phyloP scores from a whole-genome alignment of 1,284 basidiomycete species.

The Trichosporon faecale region DNA sequence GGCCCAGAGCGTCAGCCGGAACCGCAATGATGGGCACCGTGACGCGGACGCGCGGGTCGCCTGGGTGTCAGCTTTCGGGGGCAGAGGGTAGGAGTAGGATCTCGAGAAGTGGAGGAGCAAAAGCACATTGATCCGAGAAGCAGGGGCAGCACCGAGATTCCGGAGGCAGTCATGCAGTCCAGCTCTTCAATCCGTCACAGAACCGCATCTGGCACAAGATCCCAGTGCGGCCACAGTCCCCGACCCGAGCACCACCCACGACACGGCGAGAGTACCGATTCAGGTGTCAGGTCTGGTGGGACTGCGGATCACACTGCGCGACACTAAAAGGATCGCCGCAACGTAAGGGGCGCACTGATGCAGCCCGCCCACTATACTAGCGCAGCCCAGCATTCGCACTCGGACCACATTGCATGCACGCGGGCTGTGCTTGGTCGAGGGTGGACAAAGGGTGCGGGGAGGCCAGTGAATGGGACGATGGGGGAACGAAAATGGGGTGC shows the following conservation, averaged over 20 bases:
- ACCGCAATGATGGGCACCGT: conserved; percentile 22
- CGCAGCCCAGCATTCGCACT: not conserved
- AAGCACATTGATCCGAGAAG: not conserved
- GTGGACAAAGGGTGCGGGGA: not conserved
- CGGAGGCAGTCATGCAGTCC: too few species aligned
- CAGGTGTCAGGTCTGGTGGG: not conserved
- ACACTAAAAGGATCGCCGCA: not conserved
- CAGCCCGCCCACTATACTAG: not conserved
- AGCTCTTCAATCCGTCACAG: too few species aligned
- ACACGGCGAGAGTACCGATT: not conserved
- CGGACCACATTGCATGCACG: too few species aligned
- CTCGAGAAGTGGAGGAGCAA: not conserved
- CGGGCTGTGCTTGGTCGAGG: too few species aligned
- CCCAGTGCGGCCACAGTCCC: not conserved
- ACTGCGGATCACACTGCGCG: not conserved
- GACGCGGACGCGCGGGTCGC: conserved; percentile 17
- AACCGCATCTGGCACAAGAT: too few species aligned
- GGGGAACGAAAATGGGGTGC: not conserved
- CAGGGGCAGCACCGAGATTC: not conserved
- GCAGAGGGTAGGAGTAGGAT: not conserved
- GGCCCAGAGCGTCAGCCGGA: conserved; percentile 16
- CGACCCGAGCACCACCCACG: not conserved
- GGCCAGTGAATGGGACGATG: not conserved
- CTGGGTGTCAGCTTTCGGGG: not conserved
- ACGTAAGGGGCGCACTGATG: not conserved